Evolutionary conservation across 768 basidiomycete genomes (phyloP), one percentile per base, ranked within the genome.

Genomic region (Serendipita sp.): DNA sequence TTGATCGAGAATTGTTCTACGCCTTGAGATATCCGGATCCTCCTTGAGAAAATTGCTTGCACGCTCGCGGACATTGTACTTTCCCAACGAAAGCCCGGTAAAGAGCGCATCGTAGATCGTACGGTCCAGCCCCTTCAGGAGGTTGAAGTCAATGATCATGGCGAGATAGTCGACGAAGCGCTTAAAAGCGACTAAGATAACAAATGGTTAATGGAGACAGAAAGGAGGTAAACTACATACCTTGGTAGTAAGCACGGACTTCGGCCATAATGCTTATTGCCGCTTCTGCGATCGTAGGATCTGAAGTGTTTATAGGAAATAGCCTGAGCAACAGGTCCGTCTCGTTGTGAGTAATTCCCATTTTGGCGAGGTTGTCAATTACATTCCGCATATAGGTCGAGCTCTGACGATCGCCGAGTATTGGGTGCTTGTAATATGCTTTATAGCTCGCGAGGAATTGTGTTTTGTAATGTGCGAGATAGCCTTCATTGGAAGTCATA

Each of bases 181-280:
- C 70, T 84, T 84, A 70, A 81, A 84, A 0, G 82, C 79, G 1
- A 85, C 83, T 86, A 65, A 28, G 23, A 23, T 8, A 60, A 36
- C 32, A 7, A 1, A 23, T 60, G 38, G 13, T 11, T 45, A 11
- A 46, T 3, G 3, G 32, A 54, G 2, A 64, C 11, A 23, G 2
- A 32, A 34, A 16, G 3, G 4, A 2, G 2, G 35, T 35, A 23
- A 23, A 2, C n/a, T 65, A 41, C 69, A 5, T 69, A 85, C 88
- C 86, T 77, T 88, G 84, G 71, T 88, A 88, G 68, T 88, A 88
- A 0, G 83, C 86, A 3, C 85, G 76, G 1, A 87, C 84, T 64
- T 83, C 79, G 0, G 85, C 84, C 85, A 89, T 88, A 68, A 88
- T 85, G 2, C 72, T 68, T 16, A 88, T 68, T 0, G 83, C 83